Base-by-base conservation (phyloP, 371 early-diverging fungal genomes). In the Lichtheimia ramosa region DNA sequence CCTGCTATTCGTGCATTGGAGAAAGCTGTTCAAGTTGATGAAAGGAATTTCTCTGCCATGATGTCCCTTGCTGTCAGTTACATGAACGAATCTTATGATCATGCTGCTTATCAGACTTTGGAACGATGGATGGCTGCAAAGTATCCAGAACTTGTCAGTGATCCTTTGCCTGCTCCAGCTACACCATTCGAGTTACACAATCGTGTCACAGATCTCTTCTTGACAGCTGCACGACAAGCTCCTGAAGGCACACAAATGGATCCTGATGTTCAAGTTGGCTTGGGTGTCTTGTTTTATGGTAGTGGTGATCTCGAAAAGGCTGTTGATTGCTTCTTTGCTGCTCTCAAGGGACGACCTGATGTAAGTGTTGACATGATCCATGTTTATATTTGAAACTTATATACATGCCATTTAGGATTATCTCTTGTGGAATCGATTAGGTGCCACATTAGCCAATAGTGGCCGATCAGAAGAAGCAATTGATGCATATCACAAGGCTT, bases 301-400 rank as follows among this genome's bases (percentile, higher is more conserved):
- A 86, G 88, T 14, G 85, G 87, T 13, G 96, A 98, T 59, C 91
- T 92, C 52, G 88, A 89, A 39, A 98, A 98, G 76, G 96, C 98
- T 0, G 87, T 96, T 12, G 99, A 99, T 73, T 99, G 99, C 61
- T 99, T 99, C 82, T 84, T 92, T 46, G 84, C 96, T 3, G 96
- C 97, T 40, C 71, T 99, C 43, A 86, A 89, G 49, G 84, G 85
- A n/a, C 81, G 92, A n/a, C 97, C 98, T 18, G 84, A 92, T 63
- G 91, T 90, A 80, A 78, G 77, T 61, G 8, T 14, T 8, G 10
- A 34, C 8, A 34, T 34, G 8, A 34, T 28, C 1, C 10, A 34
- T 34, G 10, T 34, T 28, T 34, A 8, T 5, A 34, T 34, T 34
- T 6, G 34, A 34, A 1, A 34, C 34, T 34, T 34, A 34, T 34